Percentiles rank a stretch among this genome's conserved stretches.
Conservation (phyloP, 257 asterid genomes). For the Fraxinus americana region DNA sequence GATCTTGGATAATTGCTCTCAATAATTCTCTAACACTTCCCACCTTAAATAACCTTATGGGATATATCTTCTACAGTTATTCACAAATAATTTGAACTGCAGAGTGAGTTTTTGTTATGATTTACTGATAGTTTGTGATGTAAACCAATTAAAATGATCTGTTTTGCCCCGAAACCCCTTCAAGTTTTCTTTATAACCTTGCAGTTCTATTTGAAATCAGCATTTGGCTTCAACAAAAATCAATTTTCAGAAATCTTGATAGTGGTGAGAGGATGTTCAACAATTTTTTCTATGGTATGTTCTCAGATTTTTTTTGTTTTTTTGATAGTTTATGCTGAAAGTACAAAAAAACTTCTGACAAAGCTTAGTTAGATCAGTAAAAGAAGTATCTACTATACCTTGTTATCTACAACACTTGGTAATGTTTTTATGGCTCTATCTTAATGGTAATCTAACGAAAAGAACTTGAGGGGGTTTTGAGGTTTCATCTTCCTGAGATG, state of each 20-base stretch:
- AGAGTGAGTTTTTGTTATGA: background rate
- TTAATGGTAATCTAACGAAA: background rate
- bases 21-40: too few species aligned
- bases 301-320: background rate
- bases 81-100: background rate
- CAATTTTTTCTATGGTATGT: constrained; percentile 86
- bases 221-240: constrained; percentile 80
- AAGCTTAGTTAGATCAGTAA: background rate
- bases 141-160: constrained; percentile 3
- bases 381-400: background rate
- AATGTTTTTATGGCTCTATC: background rate
- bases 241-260: constrained; percentile 84
- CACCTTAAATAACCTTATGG: too few species aligned
- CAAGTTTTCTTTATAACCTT: constrained; percentile 23
- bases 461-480: background rate
- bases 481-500: background rate
- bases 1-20: too few species aligned
- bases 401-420: background rate
- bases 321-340: background rate
- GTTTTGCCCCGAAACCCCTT: constrained; percentile 13
- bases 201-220: constrained; percentile 92
- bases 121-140: constrained; percentile 14
- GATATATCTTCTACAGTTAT: too few species aligned
- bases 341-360: background rate
- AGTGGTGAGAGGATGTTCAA: constrained; percentile 86